These are phyloP conservation scores for Trichoderma koningii DNA, from an alignment of 2,329 filamentous ascomycete genomes.

Conservation along the genomic window DNA sequence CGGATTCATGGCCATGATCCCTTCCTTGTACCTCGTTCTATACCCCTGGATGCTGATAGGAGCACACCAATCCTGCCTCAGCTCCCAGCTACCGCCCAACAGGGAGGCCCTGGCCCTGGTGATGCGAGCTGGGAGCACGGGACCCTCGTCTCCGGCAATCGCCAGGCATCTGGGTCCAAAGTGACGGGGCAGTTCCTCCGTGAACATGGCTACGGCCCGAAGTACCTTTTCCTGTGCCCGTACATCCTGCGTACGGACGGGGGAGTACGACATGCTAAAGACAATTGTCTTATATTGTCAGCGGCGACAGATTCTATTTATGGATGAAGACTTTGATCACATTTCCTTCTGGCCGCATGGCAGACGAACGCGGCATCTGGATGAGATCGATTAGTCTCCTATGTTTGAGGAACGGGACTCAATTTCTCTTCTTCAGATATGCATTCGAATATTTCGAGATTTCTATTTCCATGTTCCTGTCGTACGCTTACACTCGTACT, in stretches of 20 bases:
- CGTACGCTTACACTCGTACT: neutral
- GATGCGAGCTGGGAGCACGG: conserved; percentile 19
- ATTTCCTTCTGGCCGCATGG: neutral
- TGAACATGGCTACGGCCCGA: neutral
- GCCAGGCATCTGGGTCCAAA: conserved; percentile 1
- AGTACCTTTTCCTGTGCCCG: neutral
- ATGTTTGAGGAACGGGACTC: neutral
- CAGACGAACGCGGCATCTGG: neutral
- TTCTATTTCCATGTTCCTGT: no score
- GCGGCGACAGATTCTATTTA: neutral
- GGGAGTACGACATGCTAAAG: neutral
- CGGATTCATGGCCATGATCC: neutral
- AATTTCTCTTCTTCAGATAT: neutral
- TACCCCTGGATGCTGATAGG: conserved; percentile 12
- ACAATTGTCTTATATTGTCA: neutral
- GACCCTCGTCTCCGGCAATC: conserved; percentile 18
- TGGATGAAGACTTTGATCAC: neutral
- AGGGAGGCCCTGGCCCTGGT: conserved; percentile 12
- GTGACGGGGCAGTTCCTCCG: neutral
- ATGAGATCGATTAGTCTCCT: neutral
- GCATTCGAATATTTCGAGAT: neutral
- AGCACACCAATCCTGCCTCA: conserved; percentile 4
- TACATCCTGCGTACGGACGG: neutral
- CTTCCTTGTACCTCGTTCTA: neutral
- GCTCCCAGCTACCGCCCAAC: conserved; percentile 6